Evolutionary conservation across 768 basidiomycete species (phyloP), one percentile per base, ranked within the genome.

Genomic region (Termitomyces sp.): DNA sequence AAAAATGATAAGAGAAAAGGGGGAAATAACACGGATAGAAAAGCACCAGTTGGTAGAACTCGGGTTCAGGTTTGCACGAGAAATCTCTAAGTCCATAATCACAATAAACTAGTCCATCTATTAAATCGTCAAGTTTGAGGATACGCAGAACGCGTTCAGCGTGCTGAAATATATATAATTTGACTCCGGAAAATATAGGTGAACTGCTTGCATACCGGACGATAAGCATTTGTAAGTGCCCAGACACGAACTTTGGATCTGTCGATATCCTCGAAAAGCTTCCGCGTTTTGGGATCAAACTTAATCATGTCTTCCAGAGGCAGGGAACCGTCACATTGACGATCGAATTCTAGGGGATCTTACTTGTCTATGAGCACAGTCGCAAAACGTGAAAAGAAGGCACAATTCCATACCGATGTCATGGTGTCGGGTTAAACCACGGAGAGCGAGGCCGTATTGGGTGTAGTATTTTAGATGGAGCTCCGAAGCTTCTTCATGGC

Each of bases 191-290:
- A 12, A 30, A 62, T 64, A 49, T 55, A 44, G 56, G 33, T 32
- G 9, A 20, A 4, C n/a, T 42, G 9, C 40, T 46, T 36, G 71
- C 78, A 46, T 69, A 92, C 92, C 24, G 81, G 75, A 56, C 78
- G 77, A 68, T 92, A 93, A 12, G 92, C 92, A 66, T 94, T 94
- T 4, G 92, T 94, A 44, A 94, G 71, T 3, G 82, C 90, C 92
- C 92, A 94, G 5, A 94, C 84, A n/a, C 84, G 80, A 9, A 78
- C 82, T 68, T 89, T 92, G 30, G 75, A 78, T 48, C 85, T 82
- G 66, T 94, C 90, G 32, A 94, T 84, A 66, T 94, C 90, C 68
- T 87, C 73, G 52, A 94, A 78, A 6, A 94, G 78, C 64, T 84
- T 80, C 22, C 85, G 83, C 10, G 88, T 68, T 8, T 61, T 65